Conservation (phyloP, 2,329 filamentous ascomycete genomes). For the Fusarium euwallaceae region DNA sequence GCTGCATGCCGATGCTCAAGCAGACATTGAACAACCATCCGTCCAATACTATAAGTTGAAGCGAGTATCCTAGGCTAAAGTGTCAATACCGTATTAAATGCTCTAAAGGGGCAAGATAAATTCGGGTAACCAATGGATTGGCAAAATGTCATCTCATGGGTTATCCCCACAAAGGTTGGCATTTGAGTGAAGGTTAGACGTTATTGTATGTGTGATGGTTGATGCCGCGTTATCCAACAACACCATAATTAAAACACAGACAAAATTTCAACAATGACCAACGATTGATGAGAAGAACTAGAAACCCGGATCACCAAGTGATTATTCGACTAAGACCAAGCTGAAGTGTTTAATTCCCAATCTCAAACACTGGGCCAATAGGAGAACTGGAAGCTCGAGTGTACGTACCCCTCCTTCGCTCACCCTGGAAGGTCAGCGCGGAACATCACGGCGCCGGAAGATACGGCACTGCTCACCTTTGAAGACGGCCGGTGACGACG, state of each 20-base stretch:
- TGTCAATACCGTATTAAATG: background rate
- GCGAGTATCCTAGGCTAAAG: background rate
- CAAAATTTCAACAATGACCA: background rate
- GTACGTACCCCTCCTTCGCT: constrained; percentile 8
- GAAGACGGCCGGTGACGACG: constrained; percentile 1
- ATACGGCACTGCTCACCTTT: constrained; percentile 23
- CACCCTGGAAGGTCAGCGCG: constrained; percentile 30
- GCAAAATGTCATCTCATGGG: background rate
- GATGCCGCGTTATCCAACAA: background rate
- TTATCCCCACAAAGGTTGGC: background rate
- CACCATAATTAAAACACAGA: background rate
- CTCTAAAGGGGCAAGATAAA: background rate
- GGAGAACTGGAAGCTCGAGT: constrained; percentile 1
- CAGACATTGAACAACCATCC: background rate
- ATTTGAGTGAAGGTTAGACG: background rate
- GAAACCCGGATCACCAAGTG: no score
- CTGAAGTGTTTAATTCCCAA: background rate
- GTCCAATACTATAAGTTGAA: background rate
- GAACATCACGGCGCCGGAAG: constrained; percentile 40
- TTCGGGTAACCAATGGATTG: background rate
- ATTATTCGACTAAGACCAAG: background rate
- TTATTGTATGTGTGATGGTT: background rate
- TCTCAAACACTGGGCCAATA: constrained; percentile 16
- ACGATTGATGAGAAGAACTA: background rate
- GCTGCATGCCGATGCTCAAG: background rate